Base-by-base conservation (phyloP, 306 rosid genomes). In the Cicer pinnatifidum region DNA sequence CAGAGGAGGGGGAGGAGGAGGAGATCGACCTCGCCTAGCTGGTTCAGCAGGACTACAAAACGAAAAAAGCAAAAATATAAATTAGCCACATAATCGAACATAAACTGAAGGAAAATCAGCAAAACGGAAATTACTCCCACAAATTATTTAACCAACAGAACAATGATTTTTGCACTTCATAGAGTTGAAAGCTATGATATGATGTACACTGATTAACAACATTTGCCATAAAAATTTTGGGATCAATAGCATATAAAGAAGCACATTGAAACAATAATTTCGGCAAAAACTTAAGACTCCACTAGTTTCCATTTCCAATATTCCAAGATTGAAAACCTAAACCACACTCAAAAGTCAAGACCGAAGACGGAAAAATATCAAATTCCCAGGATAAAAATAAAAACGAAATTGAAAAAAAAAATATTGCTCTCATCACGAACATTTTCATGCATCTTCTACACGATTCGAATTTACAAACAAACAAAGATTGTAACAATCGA, bases 1-100 rank as follows among this genome's bases (percentile, higher is more conserved):
- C 28, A 3, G 69, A 0, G 69, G 69, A 67, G 72, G 72, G 17
- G 72, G 54, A 46, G 72, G 41, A 19, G 88, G 86, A 43, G 97
- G 96, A 69, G 98, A 84, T 12, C 93, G 96, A 35, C 93, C 87
- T 48, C 90, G 87, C 74, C 75, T 83, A 54, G 86, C 82, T 71
- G 81, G 77, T 78, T 88, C 97, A 59, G 71, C 69, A 71, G 89
- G 85, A 85, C 97, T 89, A 80, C 40, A 75, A 33, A 20, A 19
- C 52, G 37, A 52, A 43, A 41, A 44, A 41, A 33, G 0, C 1
- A 3, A 81, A 76, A 28, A 64, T 35, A n/a, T 20, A 52, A 52
- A 13, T 6, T 61, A 64, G 17, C 61, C 57, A 16, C 5, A 15
- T 44, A n/a, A 44, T 51, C 41, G 28, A 45, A 28, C 7, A 43